A percentile compares a stretch with the other conserved stretches of the same genome.
phyloP scores from a whole-genome alignment of 768 basidiomycete species.

The Suillus luteus region DNA sequence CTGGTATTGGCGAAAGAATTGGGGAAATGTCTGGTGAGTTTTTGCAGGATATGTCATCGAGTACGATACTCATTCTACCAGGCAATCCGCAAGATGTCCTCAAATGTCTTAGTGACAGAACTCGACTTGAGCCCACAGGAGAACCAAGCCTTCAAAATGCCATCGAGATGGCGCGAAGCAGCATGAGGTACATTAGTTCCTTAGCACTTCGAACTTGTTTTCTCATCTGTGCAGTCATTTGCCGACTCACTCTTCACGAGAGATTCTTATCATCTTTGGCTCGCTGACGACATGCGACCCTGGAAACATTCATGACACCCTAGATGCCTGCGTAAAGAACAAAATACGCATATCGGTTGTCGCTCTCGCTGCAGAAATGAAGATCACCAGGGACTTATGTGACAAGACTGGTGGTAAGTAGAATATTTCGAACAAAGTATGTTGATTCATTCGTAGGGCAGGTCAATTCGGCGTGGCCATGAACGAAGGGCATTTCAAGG shows the following conservation, averaged over 20 bases:
- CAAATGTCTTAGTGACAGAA: constrained; percentile 78
- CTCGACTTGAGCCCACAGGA: constrained; percentile 85
- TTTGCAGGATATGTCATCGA: constrained; percentile 3
- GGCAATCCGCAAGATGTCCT: constrained; percentile 98
- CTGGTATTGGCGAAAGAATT: constrained; percentile 87
- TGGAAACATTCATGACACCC: constrained; percentile 91
- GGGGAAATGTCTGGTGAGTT: constrained; percentile 88
- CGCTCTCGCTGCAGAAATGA: constrained; percentile 96
- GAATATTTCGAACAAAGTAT: constrained; percentile 9
- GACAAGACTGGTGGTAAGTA: constrained; percentile 85
- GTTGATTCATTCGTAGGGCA: constrained; percentile 28
- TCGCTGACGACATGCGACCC: constrained; percentile 97
- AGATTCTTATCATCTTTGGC: constrained; percentile 92
- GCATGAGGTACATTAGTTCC: constrained; percentile 71
- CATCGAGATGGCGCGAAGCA: constrained; percentile 93
- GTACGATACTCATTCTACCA: constrained; percentile 31
- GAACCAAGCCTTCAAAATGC: constrained; percentile 97
- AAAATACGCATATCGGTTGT: constrained; percentile 92
- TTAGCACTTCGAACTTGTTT: constrained; percentile 2
- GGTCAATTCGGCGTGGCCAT: constrained; percentile 95
- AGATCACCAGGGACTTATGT: constrained; percentile 90
- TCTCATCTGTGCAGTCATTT: constrained; percentile 66
- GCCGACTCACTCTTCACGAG: constrained; percentile 95
- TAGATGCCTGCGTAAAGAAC: constrained; percentile 80
- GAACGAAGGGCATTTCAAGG: constrained; percentile 97